A percentile compares a stretch with the other conserved stretches of the same genome.
These are phyloP conservation scores for Hordeum marinum DNA, from an alignment of 176 grass and related monocot species.

Conservation along the genomic window DNA sequence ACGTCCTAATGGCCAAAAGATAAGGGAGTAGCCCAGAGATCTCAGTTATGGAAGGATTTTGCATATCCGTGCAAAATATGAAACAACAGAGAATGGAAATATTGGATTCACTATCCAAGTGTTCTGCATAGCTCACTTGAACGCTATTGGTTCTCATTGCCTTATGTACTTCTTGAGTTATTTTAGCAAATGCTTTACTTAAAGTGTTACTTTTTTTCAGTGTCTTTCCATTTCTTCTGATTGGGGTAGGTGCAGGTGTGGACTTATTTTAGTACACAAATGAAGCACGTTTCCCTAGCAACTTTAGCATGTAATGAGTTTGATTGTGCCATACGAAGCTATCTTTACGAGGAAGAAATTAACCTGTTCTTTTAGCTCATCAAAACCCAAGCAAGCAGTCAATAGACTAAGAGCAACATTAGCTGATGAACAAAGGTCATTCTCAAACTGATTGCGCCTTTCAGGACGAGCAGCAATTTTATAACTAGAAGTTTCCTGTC, in stretches of 20 bases:
- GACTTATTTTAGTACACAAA: background rate
- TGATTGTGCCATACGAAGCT: background rate
- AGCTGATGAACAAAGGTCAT: conserved; percentile 75
- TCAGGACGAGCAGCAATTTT: conserved; percentile 93
- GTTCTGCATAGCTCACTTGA: background rate
- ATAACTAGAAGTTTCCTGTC: conserved; percentile 88
- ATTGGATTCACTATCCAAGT: background rate
- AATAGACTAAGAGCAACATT: conserved; percentile 73
- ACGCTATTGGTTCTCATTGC: background rate
- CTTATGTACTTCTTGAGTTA: background rate
- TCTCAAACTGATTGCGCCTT: conserved; percentile 89
- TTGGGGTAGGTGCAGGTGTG: background rate
- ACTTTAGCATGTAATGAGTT: background rate
- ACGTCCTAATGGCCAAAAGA: background rate
- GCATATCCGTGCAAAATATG: background rate
- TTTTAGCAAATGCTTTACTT: background rate
- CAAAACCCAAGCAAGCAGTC: conserved; percentile 88
- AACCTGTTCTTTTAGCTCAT: conserved; percentile 93
- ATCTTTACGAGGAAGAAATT: conserved; percentile 20
- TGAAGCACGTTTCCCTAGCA: background rate
- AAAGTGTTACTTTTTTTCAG: background rate
- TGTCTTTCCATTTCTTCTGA: background rate
- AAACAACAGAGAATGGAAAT: background rate
- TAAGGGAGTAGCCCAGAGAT: background rate
- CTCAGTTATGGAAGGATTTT: conserved; percentile 9